A percentile compares a stretch with the other conserved stretches of the same genome.
Conservation (phyloP, 1,139 yeast species). For the Suhomyces yuchorum region DNA sequence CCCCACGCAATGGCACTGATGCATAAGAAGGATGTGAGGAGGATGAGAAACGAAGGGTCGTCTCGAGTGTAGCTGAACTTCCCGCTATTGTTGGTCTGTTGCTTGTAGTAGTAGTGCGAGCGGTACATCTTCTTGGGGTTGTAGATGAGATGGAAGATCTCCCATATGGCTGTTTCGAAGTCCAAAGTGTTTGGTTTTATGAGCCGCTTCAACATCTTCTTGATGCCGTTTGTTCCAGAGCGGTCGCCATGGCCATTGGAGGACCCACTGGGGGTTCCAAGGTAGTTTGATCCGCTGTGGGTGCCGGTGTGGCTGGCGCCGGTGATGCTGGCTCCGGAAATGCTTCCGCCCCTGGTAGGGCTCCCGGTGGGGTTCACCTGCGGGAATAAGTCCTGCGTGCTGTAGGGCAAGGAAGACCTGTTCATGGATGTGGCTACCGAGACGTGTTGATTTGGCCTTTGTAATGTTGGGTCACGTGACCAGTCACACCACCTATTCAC, state of each 20-base stretch:
- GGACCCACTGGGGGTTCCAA: not conserved
- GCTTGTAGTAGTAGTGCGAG: constrained; percentile 72
- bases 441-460: constrained; percentile 6
- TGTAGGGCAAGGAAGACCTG: constrained; percentile 37
- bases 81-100: constrained; percentile 31
- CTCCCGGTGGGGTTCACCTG: constrained; percentile 20
- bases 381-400: constrained; percentile 43
- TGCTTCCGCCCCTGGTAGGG: constrained; percentile 6
- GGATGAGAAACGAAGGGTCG: constrained; percentile 83
- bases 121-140: constrained; percentile 83
- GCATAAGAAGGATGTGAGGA: constrained; percentile 63
- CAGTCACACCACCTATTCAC: not conserved
- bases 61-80: constrained; percentile 71
- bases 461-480: constrained; percentile 6
- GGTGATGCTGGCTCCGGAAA: constrained; percentile 4
- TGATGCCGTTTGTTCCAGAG: constrained; percentile 1
- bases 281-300: constrained; percentile 1
- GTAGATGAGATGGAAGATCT: constrained; percentile 69
- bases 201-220: constrained; percentile 40
- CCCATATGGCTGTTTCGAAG: constrained; percentile 93
- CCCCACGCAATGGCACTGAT: constrained; percentile 92
- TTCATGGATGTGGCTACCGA: constrained; percentile 14
- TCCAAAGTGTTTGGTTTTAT: constrained; percentile 81
- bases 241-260: constrained; percentile 2
- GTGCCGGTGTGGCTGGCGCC: constrained; percentile 8